Evolutionary conservation across 306 rosid genomes (phyloP), one percentile per base, ranked within the genome.

Genomic region (Delonix regia): DNA sequence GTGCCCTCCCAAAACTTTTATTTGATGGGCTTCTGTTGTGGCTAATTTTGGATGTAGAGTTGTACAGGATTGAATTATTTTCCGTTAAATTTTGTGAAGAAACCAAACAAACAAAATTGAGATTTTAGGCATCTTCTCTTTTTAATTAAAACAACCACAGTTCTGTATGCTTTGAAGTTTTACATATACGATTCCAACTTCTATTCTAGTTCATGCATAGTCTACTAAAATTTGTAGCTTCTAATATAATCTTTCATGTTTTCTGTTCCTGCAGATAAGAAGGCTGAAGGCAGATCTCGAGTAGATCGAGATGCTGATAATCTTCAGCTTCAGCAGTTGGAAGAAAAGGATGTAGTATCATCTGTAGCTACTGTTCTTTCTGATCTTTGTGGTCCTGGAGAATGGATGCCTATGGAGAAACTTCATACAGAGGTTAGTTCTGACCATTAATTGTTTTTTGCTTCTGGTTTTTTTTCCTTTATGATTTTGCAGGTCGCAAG

Each of bases 331-430:
- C 89, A 89, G 73, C 98, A 85, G 78, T 78, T 91, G 87, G 99
- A 95, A 83, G 99, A 95, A 59, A 95, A 95, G 88, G 99, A 93
- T 70, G 98, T 95, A n/a, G 99, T 95, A 30, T 95, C 99, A 24
- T 89, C 98, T n/a, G 99, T 95, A 73, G 99, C 99, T 82, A 93
- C 90, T 6, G 98, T 93, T 60, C 96, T 95, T 18, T 95, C 99
- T 61, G 99, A 95, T 80, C 90, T 95, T 53, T 95, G 99, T 73
- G 99, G 99, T 76, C 99, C 99, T 5, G 99, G 99, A 69, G 99
- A 95, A 63, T 95, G 99, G 99, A 95, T 95, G 99, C 94, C 98
- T 25, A 89, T 93, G 99, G 99, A 95, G 89, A 95, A 88, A 82
- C 97, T 95, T 85, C 99, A 95, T 61, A 19, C 89, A 0, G 93